Evolutionary conservation across 2,329 filamentous ascomycete genomes (phyloP).

Genomic region (Colletotrichum sublineola): DNA sequence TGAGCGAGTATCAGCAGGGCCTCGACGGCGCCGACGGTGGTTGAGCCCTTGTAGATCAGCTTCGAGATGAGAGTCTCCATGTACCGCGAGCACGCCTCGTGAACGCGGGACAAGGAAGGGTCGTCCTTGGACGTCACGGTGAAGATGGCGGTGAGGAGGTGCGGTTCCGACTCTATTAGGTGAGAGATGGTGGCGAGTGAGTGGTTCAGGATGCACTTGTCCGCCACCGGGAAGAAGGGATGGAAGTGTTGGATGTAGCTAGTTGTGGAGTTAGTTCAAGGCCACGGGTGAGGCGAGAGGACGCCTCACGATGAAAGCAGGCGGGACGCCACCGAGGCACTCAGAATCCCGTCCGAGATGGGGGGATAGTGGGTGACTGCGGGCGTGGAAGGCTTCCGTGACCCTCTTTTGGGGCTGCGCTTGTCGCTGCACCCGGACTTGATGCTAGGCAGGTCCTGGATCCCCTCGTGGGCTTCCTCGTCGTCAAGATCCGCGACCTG

Average conservation of each 20-base stretch:
- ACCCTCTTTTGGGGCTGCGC: conserved; percentile 19
- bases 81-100: conserved; percentile 75
- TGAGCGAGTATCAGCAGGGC: conserved; percentile 78
- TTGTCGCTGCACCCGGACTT: conserved; percentile 38
- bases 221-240: conserved; percentile 77
- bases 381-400: conserved; percentile 14
- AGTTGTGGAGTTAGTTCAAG: conserved; percentile 29
- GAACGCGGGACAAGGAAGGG: conserved; percentile 72
- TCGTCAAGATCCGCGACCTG: conserved; percentile 57
- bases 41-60: conserved; percentile 75
- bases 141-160: conserved; percentile 77
- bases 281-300: conserved; percentile 41
- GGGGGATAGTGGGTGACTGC: conserved; percentile 48
- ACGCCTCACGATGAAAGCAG: conserved; percentile 40
- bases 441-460: conserved; percentile 29
- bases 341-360: conserved; percentile 49
- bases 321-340: conserved; percentile 43
- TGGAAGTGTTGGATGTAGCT: conserved; percentile 77
- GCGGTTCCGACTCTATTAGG: conserved; percentile 66
- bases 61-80: conserved; percentile 78
- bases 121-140: conserved; percentile 80
- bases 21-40: conserved; percentile 78
- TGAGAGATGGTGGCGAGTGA: conserved; percentile 69
- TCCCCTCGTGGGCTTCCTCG: conserved; percentile 30
- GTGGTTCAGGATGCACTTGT: conserved; percentile 71